Percentiles rank a stretch among this genome's conserved stretches.
These are phyloP conservation scores for Schwanniomyces polymorphus DNA, from an alignment of 805 yeast species.

Conservation along the genomic window DNA sequence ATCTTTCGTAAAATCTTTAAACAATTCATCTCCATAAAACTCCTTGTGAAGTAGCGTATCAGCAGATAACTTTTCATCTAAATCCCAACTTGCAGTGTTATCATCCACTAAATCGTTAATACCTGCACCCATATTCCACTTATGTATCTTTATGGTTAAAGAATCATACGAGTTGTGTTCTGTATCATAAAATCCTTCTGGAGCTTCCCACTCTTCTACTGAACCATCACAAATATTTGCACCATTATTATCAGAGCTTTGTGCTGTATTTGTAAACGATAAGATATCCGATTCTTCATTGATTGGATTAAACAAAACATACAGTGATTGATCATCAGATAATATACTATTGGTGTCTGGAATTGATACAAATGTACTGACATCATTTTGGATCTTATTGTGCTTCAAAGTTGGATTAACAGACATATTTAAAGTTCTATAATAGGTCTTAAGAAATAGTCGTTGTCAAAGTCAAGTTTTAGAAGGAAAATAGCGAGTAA, in stretches of 20 bases:
- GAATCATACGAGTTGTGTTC: neutral
- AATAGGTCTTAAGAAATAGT: too few species aligned
- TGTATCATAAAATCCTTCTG: neutral
- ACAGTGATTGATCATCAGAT: slow-evolving; percentile 22
- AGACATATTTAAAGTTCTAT: neutral
- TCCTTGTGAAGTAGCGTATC: slow-evolving; percentile 4
- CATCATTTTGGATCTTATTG: slow-evolving; percentile 2
- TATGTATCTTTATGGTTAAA: slow-evolving; percentile 1
- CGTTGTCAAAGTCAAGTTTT: neutral
- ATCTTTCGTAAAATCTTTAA: slow-evolving; percentile 18
- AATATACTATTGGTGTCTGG: slow-evolving; percentile 15
- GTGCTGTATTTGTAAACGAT: slow-evolving; percentile 21
- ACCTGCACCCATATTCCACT: slow-evolving; percentile 6
- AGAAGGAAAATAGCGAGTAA: neutral
- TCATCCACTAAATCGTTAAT: slow-evolving; percentile 25
- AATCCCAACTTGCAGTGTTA: slow-evolving; percentile 37
- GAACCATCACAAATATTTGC: slow-evolving; percentile 3
- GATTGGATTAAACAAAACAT: slow-evolving; percentile 28
- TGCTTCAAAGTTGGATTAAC: slow-evolving; percentile 5
- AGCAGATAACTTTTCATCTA: slow-evolving; percentile 21
- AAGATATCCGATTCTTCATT: slow-evolving; percentile 24
- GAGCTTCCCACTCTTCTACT: slow-evolving; percentile 2
- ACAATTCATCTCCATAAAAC: slow-evolving; percentile 33
- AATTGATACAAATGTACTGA: neutral
- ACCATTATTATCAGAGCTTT: neutral